phyloP scores from a whole-genome alignment of 768 basidiomycete genomes.

The Psilocybe azurescens region DNA sequence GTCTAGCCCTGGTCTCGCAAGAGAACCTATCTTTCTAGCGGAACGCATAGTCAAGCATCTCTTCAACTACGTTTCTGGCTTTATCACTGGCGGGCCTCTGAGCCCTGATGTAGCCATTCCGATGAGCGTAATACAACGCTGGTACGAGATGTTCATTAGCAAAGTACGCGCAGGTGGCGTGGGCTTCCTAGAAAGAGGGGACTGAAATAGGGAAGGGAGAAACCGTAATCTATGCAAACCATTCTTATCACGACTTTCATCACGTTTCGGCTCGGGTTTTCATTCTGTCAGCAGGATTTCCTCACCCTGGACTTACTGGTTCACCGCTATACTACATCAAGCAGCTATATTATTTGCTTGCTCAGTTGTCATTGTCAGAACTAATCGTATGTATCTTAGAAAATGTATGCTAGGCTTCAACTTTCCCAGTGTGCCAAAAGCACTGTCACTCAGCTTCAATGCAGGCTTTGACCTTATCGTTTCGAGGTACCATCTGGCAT shows the following conservation, averaged over 20 bases:
- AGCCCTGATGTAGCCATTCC: slow-evolving; percentile 61
- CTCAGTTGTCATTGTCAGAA: too few species aligned
- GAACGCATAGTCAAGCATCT: slow-evolving; percentile 77
- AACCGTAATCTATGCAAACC: not conserved
- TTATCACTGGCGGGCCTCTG: slow-evolving; percentile 49
- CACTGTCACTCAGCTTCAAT: slow-evolving; percentile 29
- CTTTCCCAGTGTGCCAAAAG: slow-evolving; percentile 24
- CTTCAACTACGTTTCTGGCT: slow-evolving; percentile 77
- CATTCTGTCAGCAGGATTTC: too few species aligned
- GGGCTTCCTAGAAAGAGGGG: slow-evolving; percentile 63
- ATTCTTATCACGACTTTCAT: too few species aligned
- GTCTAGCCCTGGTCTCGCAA: slow-evolving; percentile 26
- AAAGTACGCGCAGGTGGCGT: slow-evolving; percentile 66
- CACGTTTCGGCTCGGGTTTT: too few species aligned
- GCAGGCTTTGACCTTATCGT: slow-evolving; percentile 20
- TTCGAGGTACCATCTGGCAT: slow-evolving; percentile 34
- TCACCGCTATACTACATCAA: too few species aligned
- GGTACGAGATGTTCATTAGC: slow-evolving; percentile 71
- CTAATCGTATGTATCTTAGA: not conserved
- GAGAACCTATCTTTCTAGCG: slow-evolving; percentile 61
- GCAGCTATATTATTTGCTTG: too few species aligned
- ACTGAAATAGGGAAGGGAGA: slow-evolving; percentile 22
- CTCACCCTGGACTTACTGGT: too few species aligned
- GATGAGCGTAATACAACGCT: slow-evolving; percentile 65
- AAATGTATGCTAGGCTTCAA: not conserved